Evolutionary conservation across 2,329 filamentous ascomycete species (phyloP).

Genomic region (Pseudomassariella vexata): DNA sequence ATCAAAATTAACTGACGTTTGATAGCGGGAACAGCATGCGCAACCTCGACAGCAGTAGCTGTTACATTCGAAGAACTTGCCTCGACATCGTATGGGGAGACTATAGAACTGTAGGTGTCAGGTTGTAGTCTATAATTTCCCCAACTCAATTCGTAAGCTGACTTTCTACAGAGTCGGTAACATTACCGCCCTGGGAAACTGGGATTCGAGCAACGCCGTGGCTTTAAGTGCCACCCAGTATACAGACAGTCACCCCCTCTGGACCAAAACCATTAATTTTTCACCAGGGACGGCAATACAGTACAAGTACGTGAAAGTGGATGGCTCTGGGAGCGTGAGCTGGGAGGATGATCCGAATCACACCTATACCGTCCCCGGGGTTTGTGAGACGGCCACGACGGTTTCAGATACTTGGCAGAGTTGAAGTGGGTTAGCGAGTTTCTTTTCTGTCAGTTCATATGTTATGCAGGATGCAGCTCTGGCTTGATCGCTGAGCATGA

Average conservation of each 20-base stretch:
- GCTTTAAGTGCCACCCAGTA: slow-evolving; percentile 43
- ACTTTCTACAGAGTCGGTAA: slow-evolving; percentile 14
- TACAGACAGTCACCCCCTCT: slow-evolving; percentile 41
- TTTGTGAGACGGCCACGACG: slow-evolving; percentile 13
- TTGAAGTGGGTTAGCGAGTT: not conserved
- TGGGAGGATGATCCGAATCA: slow-evolving; percentile 47
- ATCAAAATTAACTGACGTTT: no score
- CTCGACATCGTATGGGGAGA: no score
- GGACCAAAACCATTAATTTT: slow-evolving; percentile 41
- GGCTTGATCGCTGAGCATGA: not conserved
- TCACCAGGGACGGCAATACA: slow-evolving; percentile 38
- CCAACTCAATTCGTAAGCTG: no score
- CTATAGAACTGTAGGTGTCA: no score
- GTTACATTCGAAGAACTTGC: no score
- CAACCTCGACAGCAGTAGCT: no score
- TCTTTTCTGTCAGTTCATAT: not conserved
- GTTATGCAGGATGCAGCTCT: not conserved
- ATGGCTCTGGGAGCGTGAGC: slow-evolving; percentile 35
- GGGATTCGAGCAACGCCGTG: slow-evolving; percentile 39
- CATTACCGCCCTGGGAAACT: slow-evolving; percentile 38
- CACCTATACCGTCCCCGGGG: slow-evolving; percentile 19
- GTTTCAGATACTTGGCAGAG: slow-evolving; percentile 17
- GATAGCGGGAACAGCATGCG: no score
- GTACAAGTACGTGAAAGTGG: slow-evolving; percentile 52
- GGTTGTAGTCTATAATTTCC: no score